A percentile compares a stretch with the other conserved stretches of the same genome.
These are phyloP conservation scores for Ephemerocybe angulata DNA, from an alignment of 768 basidiomycete genomes.

Conservation along the genomic window DNA sequence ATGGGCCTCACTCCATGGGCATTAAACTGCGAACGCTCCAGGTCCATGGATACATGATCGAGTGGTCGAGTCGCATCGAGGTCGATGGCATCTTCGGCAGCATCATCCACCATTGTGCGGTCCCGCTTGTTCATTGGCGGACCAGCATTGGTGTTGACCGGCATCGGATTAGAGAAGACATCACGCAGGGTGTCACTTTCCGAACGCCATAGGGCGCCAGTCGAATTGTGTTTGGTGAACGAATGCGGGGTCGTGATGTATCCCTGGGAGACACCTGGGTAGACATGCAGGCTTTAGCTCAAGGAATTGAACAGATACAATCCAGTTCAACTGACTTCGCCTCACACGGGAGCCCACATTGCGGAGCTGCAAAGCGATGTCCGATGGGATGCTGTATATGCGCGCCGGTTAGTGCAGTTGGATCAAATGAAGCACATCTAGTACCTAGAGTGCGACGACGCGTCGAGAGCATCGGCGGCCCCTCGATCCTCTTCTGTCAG, in stretches of 20 bases:
- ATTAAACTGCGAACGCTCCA: not conserved
- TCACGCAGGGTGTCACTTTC: conserved; percentile 55
- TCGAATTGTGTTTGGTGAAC: conserved; percentile 38
- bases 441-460: not conserved
- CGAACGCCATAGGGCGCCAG: conserved; percentile 46
- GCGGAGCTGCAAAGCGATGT: conserved; percentile 51
- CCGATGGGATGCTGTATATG: conserved; percentile 42
- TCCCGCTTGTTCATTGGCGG: conserved; percentile 31
- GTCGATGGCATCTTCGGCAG: conserved; percentile 6
- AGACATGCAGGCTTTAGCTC: conserved; percentile 24
- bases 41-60: not conserved
- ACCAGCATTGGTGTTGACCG: conserved; percentile 7
- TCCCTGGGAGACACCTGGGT: conserved; percentile 57
- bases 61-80: not conserved
- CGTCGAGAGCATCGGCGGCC: not conserved
- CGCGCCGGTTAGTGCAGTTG: too few relatives aligned
- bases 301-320: conserved; percentile 9
- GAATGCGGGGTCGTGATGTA: conserved; percentile 41
- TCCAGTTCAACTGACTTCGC: conserved; percentile 44
- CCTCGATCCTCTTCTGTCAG: conserved; percentile 19
- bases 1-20: conserved; percentile 25
- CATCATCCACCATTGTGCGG: conserved; percentile 28
- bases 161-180: conserved; percentile 29
- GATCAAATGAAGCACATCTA: too few relatives aligned
- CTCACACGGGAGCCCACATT: conserved; percentile 56